These are phyloP conservation scores for Lentinus brumalis DNA, from an alignment of 768 basidiomycete genomes.

Conservation along the genomic window DNA sequence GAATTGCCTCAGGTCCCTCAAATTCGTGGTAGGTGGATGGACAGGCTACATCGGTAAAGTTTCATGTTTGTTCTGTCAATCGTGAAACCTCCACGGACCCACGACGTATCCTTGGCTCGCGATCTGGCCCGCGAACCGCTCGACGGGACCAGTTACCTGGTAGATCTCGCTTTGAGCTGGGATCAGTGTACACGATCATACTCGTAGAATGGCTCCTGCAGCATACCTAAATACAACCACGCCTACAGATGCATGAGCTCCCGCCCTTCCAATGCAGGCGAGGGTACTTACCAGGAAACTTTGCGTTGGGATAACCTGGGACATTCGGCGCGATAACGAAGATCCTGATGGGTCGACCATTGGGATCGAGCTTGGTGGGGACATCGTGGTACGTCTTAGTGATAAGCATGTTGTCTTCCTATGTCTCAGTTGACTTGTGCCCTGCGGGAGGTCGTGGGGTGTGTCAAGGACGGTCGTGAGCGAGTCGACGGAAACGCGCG, in stretches of 20 bases:
- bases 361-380: constrained; percentile 62
- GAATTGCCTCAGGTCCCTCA: constrained; percentile 82
- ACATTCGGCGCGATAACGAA: constrained; percentile 81
- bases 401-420: constrained; percentile 67
- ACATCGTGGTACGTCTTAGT: constrained; percentile 78
- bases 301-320: constrained; percentile 84
- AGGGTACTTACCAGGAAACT: constrained; percentile 70
- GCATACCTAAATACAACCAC: constrained; percentile 79
- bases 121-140: constrained; percentile 86
- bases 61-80: background rate
- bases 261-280: constrained; percentile 55
- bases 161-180: constrained; percentile 77
- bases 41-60: constrained; percentile 51
- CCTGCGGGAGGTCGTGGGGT: background rate
- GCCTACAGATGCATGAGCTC: constrained; percentile 59
- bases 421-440: background rate
- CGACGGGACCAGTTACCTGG: constrained; percentile 96
- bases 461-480: background rate
- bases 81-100: constrained; percentile 45
- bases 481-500: constrained; percentile 5
- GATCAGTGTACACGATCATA: background rate
- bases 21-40: constrained; percentile 93
- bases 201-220: background rate
- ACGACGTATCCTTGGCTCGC: constrained; percentile 86
- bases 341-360: constrained; percentile 70